Evolutionary conservation across 306 rosid genomes (phyloP).

Genomic region (Luffa acutangula): DNA sequence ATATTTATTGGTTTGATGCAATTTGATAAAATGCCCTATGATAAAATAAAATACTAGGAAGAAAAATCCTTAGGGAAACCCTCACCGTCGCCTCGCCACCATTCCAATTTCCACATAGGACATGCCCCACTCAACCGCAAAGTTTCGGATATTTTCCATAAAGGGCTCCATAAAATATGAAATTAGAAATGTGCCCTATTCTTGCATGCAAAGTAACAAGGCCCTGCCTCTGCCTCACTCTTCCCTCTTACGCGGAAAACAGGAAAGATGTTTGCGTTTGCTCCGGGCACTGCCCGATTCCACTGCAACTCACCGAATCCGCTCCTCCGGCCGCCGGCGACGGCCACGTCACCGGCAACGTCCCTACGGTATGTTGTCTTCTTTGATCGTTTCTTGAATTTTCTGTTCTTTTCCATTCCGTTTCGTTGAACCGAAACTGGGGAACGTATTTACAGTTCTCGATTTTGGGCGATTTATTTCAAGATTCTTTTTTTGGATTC

Average conservation of each 20-base stretch:
- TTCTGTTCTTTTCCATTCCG: neutral
- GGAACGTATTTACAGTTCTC: neutral
- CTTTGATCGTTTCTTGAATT: neutral
- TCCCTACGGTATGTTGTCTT: neutral
- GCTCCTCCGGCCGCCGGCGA: neutral
- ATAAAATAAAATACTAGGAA: no score
- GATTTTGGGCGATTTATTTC: neutral
- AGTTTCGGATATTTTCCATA: neutral
- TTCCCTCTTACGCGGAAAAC: neutral
- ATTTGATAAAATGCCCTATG: no score
- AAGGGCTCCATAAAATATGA: neutral
- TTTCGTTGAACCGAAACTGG: neutral
- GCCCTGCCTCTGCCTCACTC: neutral
- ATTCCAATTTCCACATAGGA: no score
- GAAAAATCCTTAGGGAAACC: no score
- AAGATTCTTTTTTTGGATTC: neutral
- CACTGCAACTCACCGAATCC: neutral
- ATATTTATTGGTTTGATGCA: no score
- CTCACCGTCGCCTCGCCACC: no score
- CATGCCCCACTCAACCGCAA: neutral
- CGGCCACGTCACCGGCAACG: neutral
- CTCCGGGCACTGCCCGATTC: neutral
- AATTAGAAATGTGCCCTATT: neutral
- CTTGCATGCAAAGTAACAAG: conserved; percentile 8
- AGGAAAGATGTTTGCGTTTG: neutral